These are phyloP conservation scores for Globisporangium cederbergense DNA, from an alignment of 352 stramenopile species.

Conservation along the genomic window DNA sequence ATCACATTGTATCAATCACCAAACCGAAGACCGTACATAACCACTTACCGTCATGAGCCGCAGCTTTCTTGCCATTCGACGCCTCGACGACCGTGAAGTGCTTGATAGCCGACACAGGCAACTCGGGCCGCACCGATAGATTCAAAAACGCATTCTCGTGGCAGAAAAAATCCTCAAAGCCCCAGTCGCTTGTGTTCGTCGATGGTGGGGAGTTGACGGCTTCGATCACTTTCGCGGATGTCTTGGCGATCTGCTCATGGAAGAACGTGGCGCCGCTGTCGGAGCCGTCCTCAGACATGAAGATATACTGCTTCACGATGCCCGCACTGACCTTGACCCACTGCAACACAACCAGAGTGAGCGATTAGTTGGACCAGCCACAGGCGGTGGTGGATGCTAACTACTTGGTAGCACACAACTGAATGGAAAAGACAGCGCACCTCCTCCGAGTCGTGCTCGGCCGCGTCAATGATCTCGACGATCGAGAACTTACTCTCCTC, in stretches of 20 bases:
- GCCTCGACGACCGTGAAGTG: constrained; percentile 69
- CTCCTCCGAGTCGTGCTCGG: constrained; percentile 63
- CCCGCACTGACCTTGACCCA: constrained; percentile 65
- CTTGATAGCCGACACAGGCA: constrained; percentile 33
- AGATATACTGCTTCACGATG: constrained; percentile 70
- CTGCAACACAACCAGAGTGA: constrained; percentile 9
- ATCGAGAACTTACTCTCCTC: constrained; percentile 46
- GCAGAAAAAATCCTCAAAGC: constrained; percentile 55
- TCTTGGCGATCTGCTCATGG: constrained; percentile 49
- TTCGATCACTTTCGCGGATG: constrained; percentile 40
- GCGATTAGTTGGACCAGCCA: too few species aligned
- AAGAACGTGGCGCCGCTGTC: constrained; percentile 54
- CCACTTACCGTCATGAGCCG: constrained; percentile 16
- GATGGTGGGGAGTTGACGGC: constrained; percentile 21
- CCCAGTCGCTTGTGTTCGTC: constrained; percentile 16
- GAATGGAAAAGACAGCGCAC: constrained; percentile 11
- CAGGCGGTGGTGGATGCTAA: too few species aligned
- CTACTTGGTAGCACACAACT: neutral
- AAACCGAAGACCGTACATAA: neutral
- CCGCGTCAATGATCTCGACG: constrained; percentile 45
- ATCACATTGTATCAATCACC: neutral
- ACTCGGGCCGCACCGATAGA: constrained; percentile 41
- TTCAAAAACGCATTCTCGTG: constrained; percentile 69
- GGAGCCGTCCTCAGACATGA: constrained; percentile 35
- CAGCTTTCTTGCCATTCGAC: constrained; percentile 16